phyloP scores from a whole-genome alignment of 176 grass and related monocot genomes.

The Musa schizocarpa region DNA sequence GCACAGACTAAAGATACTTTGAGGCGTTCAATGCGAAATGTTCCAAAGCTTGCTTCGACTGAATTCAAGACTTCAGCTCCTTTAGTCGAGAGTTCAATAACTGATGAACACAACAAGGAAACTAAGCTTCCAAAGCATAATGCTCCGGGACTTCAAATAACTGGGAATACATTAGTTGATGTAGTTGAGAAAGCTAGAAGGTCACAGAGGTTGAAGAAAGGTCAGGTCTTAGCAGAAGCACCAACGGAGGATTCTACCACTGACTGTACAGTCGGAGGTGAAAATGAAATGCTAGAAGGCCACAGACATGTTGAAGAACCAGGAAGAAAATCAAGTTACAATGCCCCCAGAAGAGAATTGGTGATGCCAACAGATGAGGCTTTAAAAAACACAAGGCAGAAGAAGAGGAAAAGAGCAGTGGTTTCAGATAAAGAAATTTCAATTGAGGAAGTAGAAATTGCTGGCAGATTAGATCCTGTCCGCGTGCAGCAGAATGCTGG shows the following conservation, averaged over 20 bases:
- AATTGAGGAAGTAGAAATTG: not conserved
- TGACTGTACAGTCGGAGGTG: not conserved
- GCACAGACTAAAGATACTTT: not conserved
- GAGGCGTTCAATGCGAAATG: conserved; percentile 1
- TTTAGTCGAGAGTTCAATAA: not conserved
- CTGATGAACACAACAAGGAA: not conserved
- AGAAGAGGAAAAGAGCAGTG: not conserved
- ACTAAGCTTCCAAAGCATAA: not conserved
- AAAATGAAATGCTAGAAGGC: not conserved
- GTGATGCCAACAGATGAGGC: not conserved
- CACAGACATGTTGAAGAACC: not conserved
- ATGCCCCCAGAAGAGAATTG: not conserved
- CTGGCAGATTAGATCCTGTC: not conserved
- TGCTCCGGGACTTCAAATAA: not conserved
- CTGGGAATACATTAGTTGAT: not conserved
- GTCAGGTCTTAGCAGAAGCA: not conserved
- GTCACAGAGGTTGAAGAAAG: not conserved
- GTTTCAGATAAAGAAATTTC: not conserved
- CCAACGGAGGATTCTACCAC: not conserved
- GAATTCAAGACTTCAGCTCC: not conserved
- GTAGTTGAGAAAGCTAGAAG: not conserved
- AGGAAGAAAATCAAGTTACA: not conserved
- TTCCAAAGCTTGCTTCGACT: not conserved
- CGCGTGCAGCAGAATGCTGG: not conserved
- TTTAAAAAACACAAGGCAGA: not conserved